Conservation (phyloP, 1,284 basidiomycete genomes). For the Fistulina hepatica region DNA sequence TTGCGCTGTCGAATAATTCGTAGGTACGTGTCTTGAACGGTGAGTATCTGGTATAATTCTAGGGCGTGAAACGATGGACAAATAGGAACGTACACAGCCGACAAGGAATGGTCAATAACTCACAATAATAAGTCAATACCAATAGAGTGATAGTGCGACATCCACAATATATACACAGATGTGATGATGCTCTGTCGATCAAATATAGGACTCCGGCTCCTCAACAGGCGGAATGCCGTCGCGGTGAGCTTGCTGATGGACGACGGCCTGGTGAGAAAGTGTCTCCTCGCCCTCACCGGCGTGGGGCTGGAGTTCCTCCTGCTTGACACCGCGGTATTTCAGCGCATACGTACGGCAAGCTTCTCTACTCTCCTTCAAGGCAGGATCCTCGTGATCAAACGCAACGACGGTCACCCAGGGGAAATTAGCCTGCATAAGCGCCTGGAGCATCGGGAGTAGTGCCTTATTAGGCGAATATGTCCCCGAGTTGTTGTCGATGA, state of each 20-base stretch:
- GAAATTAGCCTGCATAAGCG: constrained; percentile 59
- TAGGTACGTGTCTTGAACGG: too few relatives aligned
- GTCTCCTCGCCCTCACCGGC: constrained; percentile 41
- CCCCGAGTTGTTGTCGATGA: constrained; percentile 69
- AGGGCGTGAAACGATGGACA: too few relatives aligned
- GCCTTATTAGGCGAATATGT: constrained; percentile 58
- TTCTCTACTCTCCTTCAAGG: constrained; percentile 44
- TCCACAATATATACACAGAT: too few relatives aligned
- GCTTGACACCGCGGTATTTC: constrained; percentile 39
- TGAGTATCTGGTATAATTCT: too few relatives aligned
- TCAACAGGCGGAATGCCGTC: too few relatives aligned
- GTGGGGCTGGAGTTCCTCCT: constrained; percentile 55
- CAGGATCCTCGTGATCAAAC: constrained; percentile 47
- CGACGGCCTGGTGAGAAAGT: constrained; percentile 25
- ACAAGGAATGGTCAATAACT: too few relatives aligned
- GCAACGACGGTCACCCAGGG: constrained; percentile 48
- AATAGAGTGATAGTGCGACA: too few relatives aligned
- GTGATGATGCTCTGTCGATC: too few relatives aligned
- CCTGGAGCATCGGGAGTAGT: constrained; percentile 43
- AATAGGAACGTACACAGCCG: too few relatives aligned
- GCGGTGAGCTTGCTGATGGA: too few relatives aligned
- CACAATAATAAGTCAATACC: too few relatives aligned
- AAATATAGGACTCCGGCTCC: too few relatives aligned
- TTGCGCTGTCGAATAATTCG: constrained; percentile 25
- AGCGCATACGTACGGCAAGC: constrained; percentile 56